Conservation (phyloP, 495 filamentous ascomycete species). For the Trypethelium eluteriae region DNA sequence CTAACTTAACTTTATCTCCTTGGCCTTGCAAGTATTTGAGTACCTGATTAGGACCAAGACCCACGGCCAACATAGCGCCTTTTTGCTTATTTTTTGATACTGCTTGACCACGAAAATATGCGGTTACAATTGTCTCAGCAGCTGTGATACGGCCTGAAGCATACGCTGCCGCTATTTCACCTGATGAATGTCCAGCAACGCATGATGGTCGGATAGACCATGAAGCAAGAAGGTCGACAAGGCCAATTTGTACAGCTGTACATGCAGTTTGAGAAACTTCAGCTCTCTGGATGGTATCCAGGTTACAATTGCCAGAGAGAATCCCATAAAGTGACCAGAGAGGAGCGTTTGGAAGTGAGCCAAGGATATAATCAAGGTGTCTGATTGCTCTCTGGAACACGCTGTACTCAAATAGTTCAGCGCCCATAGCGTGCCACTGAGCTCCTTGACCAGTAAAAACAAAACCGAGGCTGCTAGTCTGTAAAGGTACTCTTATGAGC, state of each 20-base stretch:
- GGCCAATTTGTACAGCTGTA: constrained; percentile 25
- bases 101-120: constrained; percentile 36
- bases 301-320: constrained; percentile 18
- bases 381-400: background rate
- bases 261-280: constrained; percentile 23
- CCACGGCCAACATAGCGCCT: constrained; percentile 29
- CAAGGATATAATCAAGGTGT: background rate
- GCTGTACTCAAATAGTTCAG: background rate
- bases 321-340: constrained; percentile 10
- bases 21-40: background rate
- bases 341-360: background rate
- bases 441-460: constrained; percentile 45
- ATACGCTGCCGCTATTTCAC: constrained; percentile 59
- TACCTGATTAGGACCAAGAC: constrained; percentile 3
- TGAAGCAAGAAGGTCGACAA: constrained; percentile 23
- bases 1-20: constrained; percentile 1
- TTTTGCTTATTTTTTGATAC: background rate
- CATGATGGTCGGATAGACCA: constrained; percentile 31
- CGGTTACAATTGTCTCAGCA: constrained; percentile 38
- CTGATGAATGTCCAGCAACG: constrained; percentile 55
- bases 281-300: constrained; percentile 21
- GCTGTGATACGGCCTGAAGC: constrained; percentile 44
- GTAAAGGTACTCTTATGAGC: background rate
- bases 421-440: constrained; percentile 40
- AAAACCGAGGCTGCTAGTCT: background rate